Evolutionary conservation across 2,329 filamentous ascomycete genomes (phyloP).

Genomic region (Colletotrichum camelliae): DNA sequence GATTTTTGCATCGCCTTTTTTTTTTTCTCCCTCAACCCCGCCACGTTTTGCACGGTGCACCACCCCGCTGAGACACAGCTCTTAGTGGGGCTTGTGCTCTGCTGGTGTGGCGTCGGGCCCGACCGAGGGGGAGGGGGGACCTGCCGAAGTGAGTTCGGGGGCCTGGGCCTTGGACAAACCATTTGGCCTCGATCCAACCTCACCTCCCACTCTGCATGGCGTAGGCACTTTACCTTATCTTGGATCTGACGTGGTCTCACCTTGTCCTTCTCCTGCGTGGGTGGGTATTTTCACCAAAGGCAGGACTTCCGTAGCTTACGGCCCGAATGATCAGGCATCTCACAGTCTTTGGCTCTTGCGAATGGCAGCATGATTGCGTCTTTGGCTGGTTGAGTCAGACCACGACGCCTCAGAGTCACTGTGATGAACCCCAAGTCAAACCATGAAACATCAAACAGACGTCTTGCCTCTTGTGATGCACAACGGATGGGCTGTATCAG

Average conservation of each 20-base stretch:
- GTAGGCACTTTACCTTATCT: not conserved
- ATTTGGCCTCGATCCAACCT: not conserved
- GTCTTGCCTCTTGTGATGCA: not conserved
- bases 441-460: not conserved
- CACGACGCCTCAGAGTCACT: not conserved
- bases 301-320: not conserved
- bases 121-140: not conserved
- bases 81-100: not conserved
- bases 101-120: not conserved
- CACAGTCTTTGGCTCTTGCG: not conserved
- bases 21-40: not conserved
- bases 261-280: not conserved
- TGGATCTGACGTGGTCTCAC: not conserved
- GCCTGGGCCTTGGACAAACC: not conserved
- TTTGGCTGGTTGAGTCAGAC: not conserved
- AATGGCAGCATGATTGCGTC: not conserved
- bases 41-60: constrained; percentile 14
- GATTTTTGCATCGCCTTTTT: not conserved
- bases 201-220: not conserved
- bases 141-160: not conserved
- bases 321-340: not conserved
- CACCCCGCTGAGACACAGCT: constrained; percentile 4
- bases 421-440: not conserved
- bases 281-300: not conserved
- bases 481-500: not conserved